These are phyloP conservation scores for Lolium perenne DNA, from an alignment of 176 grass and related monocot species.

Conservation along the genomic window DNA sequence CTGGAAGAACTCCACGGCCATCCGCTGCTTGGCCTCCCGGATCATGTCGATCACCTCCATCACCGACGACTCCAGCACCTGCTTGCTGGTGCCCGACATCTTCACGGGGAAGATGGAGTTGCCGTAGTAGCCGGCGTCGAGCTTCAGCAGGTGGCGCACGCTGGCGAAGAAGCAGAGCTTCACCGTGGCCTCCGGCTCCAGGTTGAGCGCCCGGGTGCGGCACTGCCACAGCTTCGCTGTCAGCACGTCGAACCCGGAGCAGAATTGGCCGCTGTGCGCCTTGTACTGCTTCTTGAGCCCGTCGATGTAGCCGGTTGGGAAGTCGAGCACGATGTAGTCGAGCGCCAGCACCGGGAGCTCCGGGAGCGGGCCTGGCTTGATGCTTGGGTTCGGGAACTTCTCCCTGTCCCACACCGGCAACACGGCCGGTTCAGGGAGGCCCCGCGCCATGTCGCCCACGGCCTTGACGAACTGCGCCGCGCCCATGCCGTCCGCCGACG, in stretches of 20 bases:
- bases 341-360: slow-evolving; percentile 53
- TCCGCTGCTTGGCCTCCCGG: slow-evolving; percentile 57
- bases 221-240: slow-evolving; percentile 65
- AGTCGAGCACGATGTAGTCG: slow-evolving; percentile 56
- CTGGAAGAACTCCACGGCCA: slow-evolving; percentile 62
- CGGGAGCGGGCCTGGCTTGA: slow-evolving; percentile 50
- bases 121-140: slow-evolving; percentile 64
- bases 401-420: slow-evolving; percentile 66
- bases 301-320: slow-evolving; percentile 55
- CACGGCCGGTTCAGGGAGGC: slow-evolving; percentile 48
- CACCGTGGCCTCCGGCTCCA: slow-evolving; percentile 42
- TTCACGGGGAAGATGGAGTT: slow-evolving; percentile 75
- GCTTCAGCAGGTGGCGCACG: slow-evolving; percentile 60
- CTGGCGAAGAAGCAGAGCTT: slow-evolving; percentile 67
- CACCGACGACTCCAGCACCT: slow-evolving; percentile 43
- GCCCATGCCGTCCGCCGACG: slow-evolving; percentile 68
- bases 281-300: slow-evolving; percentile 57
- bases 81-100: slow-evolving; percentile 31
- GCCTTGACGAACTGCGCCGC: slow-evolving; percentile 64
- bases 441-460: slow-evolving; percentile 62
- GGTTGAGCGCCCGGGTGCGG: slow-evolving; percentile 60
- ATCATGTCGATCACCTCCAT: slow-evolving; percentile 66
- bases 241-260: slow-evolving; percentile 71
- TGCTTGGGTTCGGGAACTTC: slow-evolving; percentile 61
- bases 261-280: slow-evolving; percentile 64